These are phyloP conservation scores for Gynochthodes officinalis DNA, from an alignment of 257 asterid species.

Conservation along the genomic window DNA sequence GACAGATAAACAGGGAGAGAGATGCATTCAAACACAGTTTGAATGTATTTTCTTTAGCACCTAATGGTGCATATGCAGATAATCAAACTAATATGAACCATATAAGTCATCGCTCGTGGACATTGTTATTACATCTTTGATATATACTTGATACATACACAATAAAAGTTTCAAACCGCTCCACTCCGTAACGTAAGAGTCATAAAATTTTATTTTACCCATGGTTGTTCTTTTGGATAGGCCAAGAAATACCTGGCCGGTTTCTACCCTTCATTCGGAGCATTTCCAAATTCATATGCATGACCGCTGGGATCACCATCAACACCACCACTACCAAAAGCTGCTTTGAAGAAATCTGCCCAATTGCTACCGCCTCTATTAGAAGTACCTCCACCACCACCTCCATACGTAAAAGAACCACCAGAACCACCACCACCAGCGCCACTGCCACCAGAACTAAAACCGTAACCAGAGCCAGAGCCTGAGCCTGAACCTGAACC, in stretches of 20 bases:
- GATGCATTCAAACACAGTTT: too few species aligned
- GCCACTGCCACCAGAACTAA: constrained; percentile 25
- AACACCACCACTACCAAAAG: constrained; percentile 7
- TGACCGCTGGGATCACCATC: not conserved
- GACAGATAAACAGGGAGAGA: too few species aligned
- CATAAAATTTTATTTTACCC: constrained; percentile 4
- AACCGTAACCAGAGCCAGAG: constrained; percentile 30
- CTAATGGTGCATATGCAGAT: not conserved
- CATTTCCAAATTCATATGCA: not conserved
- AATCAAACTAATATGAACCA: not conserved
- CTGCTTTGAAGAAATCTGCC: not conserved
- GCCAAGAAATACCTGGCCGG: too few species aligned
- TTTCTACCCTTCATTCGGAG: not conserved
- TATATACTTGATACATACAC: not conserved
- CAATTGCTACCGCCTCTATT: constrained; percentile 21
- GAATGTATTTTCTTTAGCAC: not conserved
- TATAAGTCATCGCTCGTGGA: not conserved
- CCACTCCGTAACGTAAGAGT: not conserved
- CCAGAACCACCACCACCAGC: constrained; percentile 25
- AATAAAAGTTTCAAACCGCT: not conserved
- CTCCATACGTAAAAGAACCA: constrained; percentile 22
- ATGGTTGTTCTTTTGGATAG: constrained; percentile 4
- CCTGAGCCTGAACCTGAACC: constrained; percentile 38
- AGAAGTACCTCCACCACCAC: constrained; percentile 15
- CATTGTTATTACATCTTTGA: not conserved